Evolutionary conservation across 176 grass and related monocot genomes (phyloP).

Genomic region (Microstegium vimineum): DNA sequence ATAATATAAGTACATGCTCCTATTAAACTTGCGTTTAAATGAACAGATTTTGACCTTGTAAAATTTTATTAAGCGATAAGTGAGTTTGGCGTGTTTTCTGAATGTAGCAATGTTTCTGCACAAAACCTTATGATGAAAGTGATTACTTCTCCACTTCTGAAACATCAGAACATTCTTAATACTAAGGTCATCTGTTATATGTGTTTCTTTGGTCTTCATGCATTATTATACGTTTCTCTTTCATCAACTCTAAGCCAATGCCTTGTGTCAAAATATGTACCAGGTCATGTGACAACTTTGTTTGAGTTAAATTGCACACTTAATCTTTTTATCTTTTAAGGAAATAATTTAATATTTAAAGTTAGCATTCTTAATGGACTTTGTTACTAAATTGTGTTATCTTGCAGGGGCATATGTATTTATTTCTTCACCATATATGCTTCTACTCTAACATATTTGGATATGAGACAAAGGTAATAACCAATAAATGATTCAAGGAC

Average conservation of each 20-base stretch:
- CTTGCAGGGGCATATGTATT: constrained; percentile 95
- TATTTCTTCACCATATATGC: constrained; percentile 91
- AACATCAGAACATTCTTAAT: background rate
- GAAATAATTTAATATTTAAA: constrained; percentile 12
- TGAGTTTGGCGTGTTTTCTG: background rate
- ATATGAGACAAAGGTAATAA: constrained; percentile 90
- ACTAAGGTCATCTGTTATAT: background rate
- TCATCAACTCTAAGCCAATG: background rate
- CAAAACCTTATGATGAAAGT: background rate
- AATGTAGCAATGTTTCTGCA: background rate
- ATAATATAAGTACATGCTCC: background rate
- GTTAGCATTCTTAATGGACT: constrained; percentile 2
- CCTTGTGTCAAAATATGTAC: background rate
- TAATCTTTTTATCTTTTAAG: background rate
- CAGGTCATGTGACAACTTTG: background rate
- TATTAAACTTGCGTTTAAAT: background rate
- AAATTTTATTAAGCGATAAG: background rate
- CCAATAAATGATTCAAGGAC: constrained; percentile 16
- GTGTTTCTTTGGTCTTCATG: background rate
- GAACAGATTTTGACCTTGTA: background rate
- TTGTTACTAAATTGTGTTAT: constrained; percentile 28
- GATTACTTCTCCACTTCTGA: background rate
- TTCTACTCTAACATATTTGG: constrained; percentile 99
- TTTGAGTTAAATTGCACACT: background rate
- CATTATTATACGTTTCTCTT: constrained; percentile 2